Evolutionary conservation across 164 flowering plant species (phyloP), one percentile per base, ranked within the genome.

Genomic region (Sextonia rubra): DNA sequence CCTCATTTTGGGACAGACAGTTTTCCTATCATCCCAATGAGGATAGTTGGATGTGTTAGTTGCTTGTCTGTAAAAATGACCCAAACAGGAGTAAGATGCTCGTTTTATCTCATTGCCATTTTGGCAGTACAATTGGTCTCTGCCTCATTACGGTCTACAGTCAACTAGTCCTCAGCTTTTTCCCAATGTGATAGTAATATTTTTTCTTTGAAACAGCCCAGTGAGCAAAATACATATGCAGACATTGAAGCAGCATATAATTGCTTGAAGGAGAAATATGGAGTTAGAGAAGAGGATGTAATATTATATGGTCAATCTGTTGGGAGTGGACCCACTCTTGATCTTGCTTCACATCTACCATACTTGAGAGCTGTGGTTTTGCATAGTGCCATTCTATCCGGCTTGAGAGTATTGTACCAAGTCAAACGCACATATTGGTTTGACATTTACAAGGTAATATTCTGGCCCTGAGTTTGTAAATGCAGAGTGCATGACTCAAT

Each of bases 281-380:
- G 91, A 32, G 92, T 90, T n/a, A 87, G 84, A 80, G 91, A 93
- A 72, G 97, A 93, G 62, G 85, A 93, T 70, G 60, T 91, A 70
- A 90, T 93, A 74, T 78, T 93, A 64, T 93, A 91, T 82, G 98
- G 99, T 72, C 97, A 94, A 76, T 92, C 99, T 29, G 94, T 91
- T 80, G 99, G 99, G 37, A 92, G 99, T 84, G 97, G 98, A 64
- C 98, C 98, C 44, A 93, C 98, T 3, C 68, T 89, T 76, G 96
- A 93, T 80, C 91, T 93, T 47, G 98, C 97, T 73, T 88, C 98
- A 1, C 90, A 87, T 3, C 26, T 87, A 32, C 82, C 90, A 64
- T 78, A 86, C 77, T 81, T 91, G 73, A 86, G 95, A 86, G 98
- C 97, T 47, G 96, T 90, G 69, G 94, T 95, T 71, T 74, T 93